These are phyloP conservation scores for Dittrichia graveolens DNA, from an alignment of 129 eudicot species.

Conservation along the genomic window DNA sequence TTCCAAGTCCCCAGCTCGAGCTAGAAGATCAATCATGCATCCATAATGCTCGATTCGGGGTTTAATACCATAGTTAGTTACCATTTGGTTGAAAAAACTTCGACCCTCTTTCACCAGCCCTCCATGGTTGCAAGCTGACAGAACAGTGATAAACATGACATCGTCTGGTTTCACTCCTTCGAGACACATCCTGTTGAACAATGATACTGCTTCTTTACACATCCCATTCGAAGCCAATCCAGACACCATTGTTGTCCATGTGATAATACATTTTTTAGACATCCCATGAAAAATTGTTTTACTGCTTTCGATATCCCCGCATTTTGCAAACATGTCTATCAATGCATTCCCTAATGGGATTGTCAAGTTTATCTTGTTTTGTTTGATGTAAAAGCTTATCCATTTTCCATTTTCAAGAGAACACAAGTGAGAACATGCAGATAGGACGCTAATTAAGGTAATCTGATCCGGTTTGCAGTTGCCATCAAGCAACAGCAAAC, in stretches of 20 bases:
- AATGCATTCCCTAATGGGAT: constrained; percentile 61
- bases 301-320: constrained; percentile 63
- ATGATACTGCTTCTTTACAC: constrained; percentile 52
- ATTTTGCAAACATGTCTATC: constrained; percentile 69
- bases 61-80: constrained; percentile 31
- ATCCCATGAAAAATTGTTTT: constrained; percentile 40
- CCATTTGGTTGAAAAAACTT: constrained; percentile 49
- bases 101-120: constrained; percentile 65
- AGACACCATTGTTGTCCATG: constrained; percentile 71
- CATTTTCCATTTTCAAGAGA: constrained; percentile 73
- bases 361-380: constrained; percentile 42
- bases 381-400: constrained; percentile 51
- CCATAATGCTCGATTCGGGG: constrained; percentile 71
- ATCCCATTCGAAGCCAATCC: constrained; percentile 54
- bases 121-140: constrained; percentile 70
- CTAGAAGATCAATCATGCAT: constrained; percentile 65
- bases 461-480: constrained; percentile 53
- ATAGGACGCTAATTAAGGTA: constrained; percentile 45
- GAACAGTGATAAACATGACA: constrained; percentile 57
- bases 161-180: constrained; percentile 58
- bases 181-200: constrained; percentile 43
- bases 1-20: constrained; percentile 53
- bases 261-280: constrained; percentile 49
- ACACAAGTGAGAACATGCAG: constrained; percentile 62
- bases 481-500: constrained; percentile 49